These are phyloP conservation scores for Dioszegia crocea DNA, from an alignment of 768 basidiomycete species.

Conservation along the genomic window DNA sequence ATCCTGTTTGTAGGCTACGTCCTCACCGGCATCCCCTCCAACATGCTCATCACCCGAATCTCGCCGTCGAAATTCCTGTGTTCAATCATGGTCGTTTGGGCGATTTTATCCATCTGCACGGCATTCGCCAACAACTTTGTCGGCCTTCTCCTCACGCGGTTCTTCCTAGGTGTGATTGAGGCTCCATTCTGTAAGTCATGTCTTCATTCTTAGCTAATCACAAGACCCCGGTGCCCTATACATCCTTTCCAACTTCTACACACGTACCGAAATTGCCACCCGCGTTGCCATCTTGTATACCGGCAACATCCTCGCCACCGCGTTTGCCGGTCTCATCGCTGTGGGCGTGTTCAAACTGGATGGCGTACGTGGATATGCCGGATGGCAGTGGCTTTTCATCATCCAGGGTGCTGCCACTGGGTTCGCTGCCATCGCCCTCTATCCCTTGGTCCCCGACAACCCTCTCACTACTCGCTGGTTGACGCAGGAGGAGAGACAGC, in stretches of 20 bases:
- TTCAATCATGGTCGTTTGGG: constrained; percentile 34
- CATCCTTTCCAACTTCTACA: constrained; percentile 38
- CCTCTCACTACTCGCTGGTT: constrained; percentile 27
- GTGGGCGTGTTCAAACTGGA: constrained; percentile 74
- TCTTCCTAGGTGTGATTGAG: constrained; percentile 41
- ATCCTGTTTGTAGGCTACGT: constrained; percentile 42
- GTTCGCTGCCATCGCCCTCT: constrained; percentile 13
- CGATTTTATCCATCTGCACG: constrained; percentile 51
- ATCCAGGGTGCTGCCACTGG: constrained; percentile 17
- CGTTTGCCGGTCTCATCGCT: constrained; percentile 56
- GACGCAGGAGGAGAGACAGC: constrained; percentile 14
- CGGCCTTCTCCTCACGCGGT: constrained; percentile 55
- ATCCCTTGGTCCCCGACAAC: constrained; percentile 19
- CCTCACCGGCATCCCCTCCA: constrained; percentile 32
- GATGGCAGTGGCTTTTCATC: constrained; percentile 62
- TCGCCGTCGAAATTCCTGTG: constrained; percentile 18
- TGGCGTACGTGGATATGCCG: constrained; percentile 62
- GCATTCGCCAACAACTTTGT: constrained; percentile 55
- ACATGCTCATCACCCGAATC: constrained; percentile 45
- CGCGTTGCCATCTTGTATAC: constrained; percentile 56
- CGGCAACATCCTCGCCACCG: constrained; percentile 17
- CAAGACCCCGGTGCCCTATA: constrained; percentile 53
- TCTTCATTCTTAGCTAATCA: neutral
- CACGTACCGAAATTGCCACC: constrained; percentile 58
- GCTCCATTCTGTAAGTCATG: constrained; percentile 9